These are phyloP conservation scores for Brettanomyces sp. DNA, from an alignment of 805 yeast genomes.

Conservation along the genomic window DNA sequence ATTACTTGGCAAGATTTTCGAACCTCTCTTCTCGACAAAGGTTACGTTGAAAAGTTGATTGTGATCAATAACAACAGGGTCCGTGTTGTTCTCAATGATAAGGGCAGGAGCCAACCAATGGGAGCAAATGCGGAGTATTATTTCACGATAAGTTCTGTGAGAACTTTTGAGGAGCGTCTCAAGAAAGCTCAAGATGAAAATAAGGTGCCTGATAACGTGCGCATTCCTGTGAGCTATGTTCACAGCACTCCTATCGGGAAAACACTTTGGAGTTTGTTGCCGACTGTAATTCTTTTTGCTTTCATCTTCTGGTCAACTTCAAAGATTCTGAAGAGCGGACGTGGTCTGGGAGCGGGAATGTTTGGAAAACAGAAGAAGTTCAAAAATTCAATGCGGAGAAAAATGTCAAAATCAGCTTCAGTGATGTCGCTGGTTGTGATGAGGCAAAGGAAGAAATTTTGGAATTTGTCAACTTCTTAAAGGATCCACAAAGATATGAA, in stretches of 20 bases:
- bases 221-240: slow-evolving; percentile 69
- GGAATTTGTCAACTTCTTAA: slow-evolving; percentile 88
- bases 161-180: slow-evolving; percentile 76
- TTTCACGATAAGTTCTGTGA: slow-evolving; percentile 85
- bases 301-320: slow-evolving; percentile 62
- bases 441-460: slow-evolving; percentile 92
- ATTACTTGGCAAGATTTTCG: slow-evolving; percentile 66
- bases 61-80: slow-evolving; percentile 70
- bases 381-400: slow-evolving; percentile 75
- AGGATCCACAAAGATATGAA: slow-evolving; percentile 78
- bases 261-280: slow-evolving; percentile 61
- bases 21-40: slow-evolving; percentile 65
- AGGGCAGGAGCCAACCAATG: slow-evolving; percentile 26
- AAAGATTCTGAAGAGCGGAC: slow-evolving; percentile 44
- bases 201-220: slow-evolving; percentile 55
- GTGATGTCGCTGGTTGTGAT: slow-evolving; percentile 91
- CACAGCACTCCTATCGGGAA: slow-evolving; percentile 60
- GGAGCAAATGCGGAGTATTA: slow-evolving; percentile 24
- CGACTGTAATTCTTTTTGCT: slow-evolving; percentile 73
- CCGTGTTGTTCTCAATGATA: slow-evolving; percentile 51
- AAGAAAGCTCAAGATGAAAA: slow-evolving; percentile 61
- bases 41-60: slow-evolving; percentile 62
- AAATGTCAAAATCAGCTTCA: slow-evolving; percentile 72
- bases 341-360: slow-evolving; percentile 46
- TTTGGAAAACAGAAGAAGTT: slow-evolving; percentile 79